Base-by-base conservation (phyloP, 176 grass and related monocot species). In the Cenchrus purpureus region DNA sequence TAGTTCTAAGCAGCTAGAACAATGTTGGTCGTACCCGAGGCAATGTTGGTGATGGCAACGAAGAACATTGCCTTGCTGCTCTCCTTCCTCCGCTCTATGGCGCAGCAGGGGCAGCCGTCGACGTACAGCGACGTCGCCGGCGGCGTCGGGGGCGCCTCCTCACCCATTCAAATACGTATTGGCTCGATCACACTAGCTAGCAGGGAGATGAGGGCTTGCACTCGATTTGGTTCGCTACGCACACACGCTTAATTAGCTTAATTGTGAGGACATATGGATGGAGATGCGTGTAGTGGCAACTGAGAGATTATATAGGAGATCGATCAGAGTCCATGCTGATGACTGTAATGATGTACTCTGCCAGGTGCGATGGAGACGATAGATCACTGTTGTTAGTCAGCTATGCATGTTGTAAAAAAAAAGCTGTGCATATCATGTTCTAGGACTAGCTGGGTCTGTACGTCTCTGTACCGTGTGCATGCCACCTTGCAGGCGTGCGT, bases 31-130 rank as follows among this genome's bases (percentile, higher is more conserved):
- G 31, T 40, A 91, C 89, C 73, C 0, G 81, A 82, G 73, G 80
- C 85, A 46, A 94, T 71, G 71, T 84, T 87, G 70, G 76, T 79
- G 74, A 87, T 52, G 34, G 61, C 79, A 37, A 91, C 80, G 44
- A 83, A 87, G 46, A 91, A 82, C 14, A 95, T 88, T 65, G 87
- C 74, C 62, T 25, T 83, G 31, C 22, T n/a, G 66, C 1, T 48
- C 44, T 79, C 82, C 79, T 90, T 90, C 86, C 42, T 90, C 19
- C 59, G 61, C 5, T 91, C 84, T 5, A 89, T 83, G 37, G 74
- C 75, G 63, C 92, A 94, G 49, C 92, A 89, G 15, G 89, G 92
- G 70, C 89, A 94, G 22, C 89, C 87, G 1, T 88, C 78, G 19
- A 88, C 59, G 55, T 84, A 94, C 52, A 65, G 10, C 73, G 57